These are phyloP conservation scores for Polyporus tsugae DNA, from an alignment of 1,284 basidiomycete genomes.

Conservation along the genomic window DNA sequence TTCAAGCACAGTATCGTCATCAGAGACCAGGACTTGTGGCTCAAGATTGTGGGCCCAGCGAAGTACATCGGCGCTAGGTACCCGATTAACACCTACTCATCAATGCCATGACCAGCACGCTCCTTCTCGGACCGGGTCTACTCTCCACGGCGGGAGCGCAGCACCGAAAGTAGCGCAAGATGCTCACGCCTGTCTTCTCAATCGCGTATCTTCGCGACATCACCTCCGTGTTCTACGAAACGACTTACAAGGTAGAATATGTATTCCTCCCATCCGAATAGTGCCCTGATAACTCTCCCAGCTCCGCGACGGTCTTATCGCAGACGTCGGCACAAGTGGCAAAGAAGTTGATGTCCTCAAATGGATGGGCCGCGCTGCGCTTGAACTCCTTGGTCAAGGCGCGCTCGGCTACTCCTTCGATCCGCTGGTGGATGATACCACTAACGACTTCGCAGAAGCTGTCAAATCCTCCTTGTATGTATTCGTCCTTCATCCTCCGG, in stretches of 20 bases:
- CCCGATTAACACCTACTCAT: not conserved
- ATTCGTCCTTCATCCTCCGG: not conserved
- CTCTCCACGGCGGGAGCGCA: slow-evolving; percentile 22
- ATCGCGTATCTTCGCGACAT: slow-evolving; percentile 21
- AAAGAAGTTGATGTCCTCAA: slow-evolving; percentile 45
- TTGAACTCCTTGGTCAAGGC: slow-evolving; percentile 50
- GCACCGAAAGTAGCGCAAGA: slow-evolving; percentile 23
- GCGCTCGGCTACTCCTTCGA: slow-evolving; percentile 51
- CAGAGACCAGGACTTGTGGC: slow-evolving; percentile 30
- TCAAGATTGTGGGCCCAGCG: slow-evolving; percentile 22
- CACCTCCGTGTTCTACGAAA: slow-evolving; percentile 19
- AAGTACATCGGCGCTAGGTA: slow-evolving; percentile 4
- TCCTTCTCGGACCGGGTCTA: slow-evolving; percentile 33
- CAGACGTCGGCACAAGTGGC: slow-evolving; percentile 28
- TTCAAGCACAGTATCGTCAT: slow-evolving; percentile 30
- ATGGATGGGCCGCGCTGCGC: slow-evolving; percentile 45
- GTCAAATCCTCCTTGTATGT: slow-evolving; percentile 37
- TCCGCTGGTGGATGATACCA: slow-evolving; percentile 39
- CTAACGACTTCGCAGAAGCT: slow-evolving; percentile 37
- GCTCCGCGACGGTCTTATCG: slow-evolving; percentile 33
- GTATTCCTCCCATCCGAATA: too few relatives aligned
- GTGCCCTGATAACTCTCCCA: too few relatives aligned
- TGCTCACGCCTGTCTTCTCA: slow-evolving; percentile 28
- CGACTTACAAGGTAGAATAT: slow-evolving; percentile 22
- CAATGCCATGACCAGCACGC: slow-evolving; percentile 13